Evolutionary conservation across 371 early-diverging fungal species (phyloP).

Genomic region (Mucor circinelloides): DNA sequence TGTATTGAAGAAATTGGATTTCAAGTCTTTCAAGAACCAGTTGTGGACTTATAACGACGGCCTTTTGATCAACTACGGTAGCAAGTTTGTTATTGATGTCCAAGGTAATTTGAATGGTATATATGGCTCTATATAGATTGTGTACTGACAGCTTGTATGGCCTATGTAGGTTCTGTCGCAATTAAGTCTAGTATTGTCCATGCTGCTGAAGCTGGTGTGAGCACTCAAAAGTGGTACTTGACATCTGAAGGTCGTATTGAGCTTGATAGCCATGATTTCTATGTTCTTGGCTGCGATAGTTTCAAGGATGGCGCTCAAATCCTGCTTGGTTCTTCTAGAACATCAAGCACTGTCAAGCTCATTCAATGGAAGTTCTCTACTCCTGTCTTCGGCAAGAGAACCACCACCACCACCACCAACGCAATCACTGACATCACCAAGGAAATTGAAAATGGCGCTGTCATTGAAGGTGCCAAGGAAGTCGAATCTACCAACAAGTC

Average conservation of each 20-base stretch:
- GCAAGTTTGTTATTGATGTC: constrained; percentile 42
- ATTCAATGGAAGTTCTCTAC: constrained; percentile 45
- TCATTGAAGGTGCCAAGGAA: constrained; percentile 29
- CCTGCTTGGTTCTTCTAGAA: constrained; percentile 4
- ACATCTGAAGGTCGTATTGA: constrained; percentile 43
- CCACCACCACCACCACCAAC: neutral
- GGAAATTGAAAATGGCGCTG: constrained; percentile 24
- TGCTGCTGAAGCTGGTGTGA: constrained; percentile 23
- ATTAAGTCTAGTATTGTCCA: constrained; percentile 23
- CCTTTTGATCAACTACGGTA: constrained; percentile 57
- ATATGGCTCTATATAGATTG: neutral
- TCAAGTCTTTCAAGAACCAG: constrained; percentile 37
- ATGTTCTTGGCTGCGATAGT: constrained; percentile 25
- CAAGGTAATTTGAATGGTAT: constrained; percentile 27
- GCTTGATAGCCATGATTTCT: constrained; percentile 29
- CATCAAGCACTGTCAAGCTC: constrained; percentile 1
- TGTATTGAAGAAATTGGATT: constrained; percentile 32
- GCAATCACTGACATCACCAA: constrained; percentile 15
- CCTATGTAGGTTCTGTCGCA: constrained; percentile 23
- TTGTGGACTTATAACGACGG: constrained; percentile 59
- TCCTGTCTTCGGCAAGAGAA: constrained; percentile 43
- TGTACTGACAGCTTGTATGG: neutral
- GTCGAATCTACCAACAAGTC: constrained; percentile 9
- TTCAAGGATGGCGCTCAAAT: constrained; percentile 22
- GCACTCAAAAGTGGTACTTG: constrained; percentile 44